Percentiles rank a stretch among this genome's conserved stretches.
Conservation (phyloP, 129 eudicot species). For the Sambucus nigra region DNA sequence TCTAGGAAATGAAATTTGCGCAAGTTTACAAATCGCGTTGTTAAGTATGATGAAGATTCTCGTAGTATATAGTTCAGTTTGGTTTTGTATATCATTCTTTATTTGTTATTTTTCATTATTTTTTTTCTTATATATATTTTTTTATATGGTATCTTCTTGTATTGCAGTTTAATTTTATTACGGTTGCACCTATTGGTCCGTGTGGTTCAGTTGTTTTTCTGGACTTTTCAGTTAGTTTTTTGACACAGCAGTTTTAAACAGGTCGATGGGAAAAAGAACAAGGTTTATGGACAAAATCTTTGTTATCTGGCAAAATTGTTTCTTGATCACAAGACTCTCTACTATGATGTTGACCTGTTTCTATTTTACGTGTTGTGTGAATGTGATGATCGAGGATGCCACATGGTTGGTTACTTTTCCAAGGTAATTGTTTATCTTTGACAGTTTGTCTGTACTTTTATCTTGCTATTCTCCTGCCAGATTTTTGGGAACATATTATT, state of each 20-base stretch:
- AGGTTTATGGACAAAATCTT: slow-evolving; percentile 88
- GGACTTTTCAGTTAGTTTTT: neutral
- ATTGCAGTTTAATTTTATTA: neutral
- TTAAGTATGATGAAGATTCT: too few species aligned
- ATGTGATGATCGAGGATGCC: slow-evolving; percentile 99
- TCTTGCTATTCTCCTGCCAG: too few species aligned
- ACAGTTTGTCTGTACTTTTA: neutral
- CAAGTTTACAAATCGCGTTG: too few species aligned
- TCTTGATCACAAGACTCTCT: slow-evolving; percentile 97
- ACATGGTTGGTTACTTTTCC: slow-evolving; percentile 98
- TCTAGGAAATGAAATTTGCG: too few species aligned
- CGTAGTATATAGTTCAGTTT: too few species aligned
- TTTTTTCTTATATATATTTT: neutral
- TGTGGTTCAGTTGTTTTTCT: neutral
- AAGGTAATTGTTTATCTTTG: slow-evolving; percentile 45
- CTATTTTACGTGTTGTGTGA: slow-evolving; percentile 86
- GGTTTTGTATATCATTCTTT: too few species aligned
- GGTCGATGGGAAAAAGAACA: slow-evolving; percentile 99
- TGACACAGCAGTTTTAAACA: slow-evolving; percentile 20
- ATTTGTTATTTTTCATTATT: neutral
- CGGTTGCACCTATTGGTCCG: neutral
- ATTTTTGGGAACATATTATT: too few species aligned
- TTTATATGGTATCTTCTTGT: neutral
- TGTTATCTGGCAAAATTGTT: slow-evolving; percentile 92
- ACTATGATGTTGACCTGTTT: slow-evolving; percentile 93